Evolutionary conservation across 805 yeast species (phyloP).

Genomic region (Lipomyces chichibuensis): DNA sequence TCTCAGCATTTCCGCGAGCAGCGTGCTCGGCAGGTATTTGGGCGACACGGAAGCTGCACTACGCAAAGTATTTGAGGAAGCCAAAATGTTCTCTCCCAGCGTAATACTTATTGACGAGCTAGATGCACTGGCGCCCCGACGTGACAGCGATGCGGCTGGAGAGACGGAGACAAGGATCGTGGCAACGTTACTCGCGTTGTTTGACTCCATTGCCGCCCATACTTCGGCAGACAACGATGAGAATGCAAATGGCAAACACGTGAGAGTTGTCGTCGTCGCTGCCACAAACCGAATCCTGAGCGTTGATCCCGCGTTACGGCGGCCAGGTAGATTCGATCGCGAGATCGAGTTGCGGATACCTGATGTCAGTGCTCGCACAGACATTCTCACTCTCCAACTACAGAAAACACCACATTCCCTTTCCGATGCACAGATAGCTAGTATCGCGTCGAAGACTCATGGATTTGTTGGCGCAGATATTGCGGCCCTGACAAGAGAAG

Average conservation of each 20-base stretch:
- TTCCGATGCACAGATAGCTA: conserved; percentile 57
- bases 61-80: conserved; percentile 83
- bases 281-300: conserved; percentile 75
- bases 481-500: conserved; percentile 82
- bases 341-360: conserved; percentile 93
- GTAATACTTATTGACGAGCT: conserved; percentile 90
- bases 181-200: conserved; percentile 78
- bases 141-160: conserved; percentile 82
- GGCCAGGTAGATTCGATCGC: conserved; percentile 89
- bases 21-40: conserved; percentile 85
- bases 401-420: conserved; percentile 59
- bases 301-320: conserved; percentile 70
- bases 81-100: conserved; percentile 81
- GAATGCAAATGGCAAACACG: conserved; percentile 47
- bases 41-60: conserved; percentile 92
- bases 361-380: conserved; percentile 74
- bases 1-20: conserved; percentile 83
- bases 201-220: conserved; percentile 64
- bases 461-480: conserved; percentile 98
- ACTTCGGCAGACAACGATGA: conserved; percentile 42
- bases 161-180: conserved; percentile 76
- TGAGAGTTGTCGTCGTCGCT: conserved; percentile 67
- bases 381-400: conserved; percentile 69
- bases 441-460: conserved; percentile 77
- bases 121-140: conserved; percentile 85